Evolutionary conservation across 176 grass and related monocot genomes (phyloP).

Genomic region (Tillandsia fasciculata): DNA sequence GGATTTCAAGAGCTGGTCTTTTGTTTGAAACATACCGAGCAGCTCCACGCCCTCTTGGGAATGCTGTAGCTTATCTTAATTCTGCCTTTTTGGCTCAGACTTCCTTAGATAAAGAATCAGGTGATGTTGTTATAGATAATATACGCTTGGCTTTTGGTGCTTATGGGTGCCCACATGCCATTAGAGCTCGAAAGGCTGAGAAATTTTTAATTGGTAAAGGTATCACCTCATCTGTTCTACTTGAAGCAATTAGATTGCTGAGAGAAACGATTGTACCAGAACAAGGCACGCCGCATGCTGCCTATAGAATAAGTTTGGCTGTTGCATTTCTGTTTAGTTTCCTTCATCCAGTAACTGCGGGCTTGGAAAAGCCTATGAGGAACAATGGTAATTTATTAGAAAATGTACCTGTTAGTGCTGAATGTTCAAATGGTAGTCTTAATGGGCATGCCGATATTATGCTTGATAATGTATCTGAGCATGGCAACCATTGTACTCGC

Average conservation of each 20-base stretch:
- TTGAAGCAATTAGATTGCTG: conserved; percentile 60
- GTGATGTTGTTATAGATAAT: conserved; percentile 28
- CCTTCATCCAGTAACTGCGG: conserved; percentile 38
- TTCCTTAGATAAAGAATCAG: conserved; percentile 38
- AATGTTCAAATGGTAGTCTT: conserved; percentile 17
- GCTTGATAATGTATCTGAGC: conserved; percentile 18
- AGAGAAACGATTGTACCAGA: conserved; percentile 51
- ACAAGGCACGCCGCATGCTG: conserved; percentile 56
- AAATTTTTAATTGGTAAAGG: conserved; percentile 63
- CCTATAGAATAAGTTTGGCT: conserved; percentile 74
- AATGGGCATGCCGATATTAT: conserved; percentile 21
- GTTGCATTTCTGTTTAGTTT: conserved; percentile 85
- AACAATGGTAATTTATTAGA: neutral
- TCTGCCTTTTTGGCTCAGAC: conserved; percentile 67
- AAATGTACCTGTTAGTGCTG: conserved; percentile 20
- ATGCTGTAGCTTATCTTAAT: conserved; percentile 77
- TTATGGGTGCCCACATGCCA: conserved; percentile 66
- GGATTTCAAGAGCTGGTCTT: conserved; percentile 28
- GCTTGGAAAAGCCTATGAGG: conserved; percentile 28
- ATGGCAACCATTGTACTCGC: conserved; percentile 19
- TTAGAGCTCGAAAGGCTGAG: conserved; percentile 75
- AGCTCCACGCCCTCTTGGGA: conserved; percentile 53
- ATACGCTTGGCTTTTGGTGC: conserved; percentile 71
- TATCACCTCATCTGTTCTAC: conserved; percentile 38
- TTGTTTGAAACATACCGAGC: conserved; percentile 81